Evolutionary conservation across 228 moss, liverwort and hornwort species (phyloP).

Genomic region (Sphagnum magellanicum): DNA sequence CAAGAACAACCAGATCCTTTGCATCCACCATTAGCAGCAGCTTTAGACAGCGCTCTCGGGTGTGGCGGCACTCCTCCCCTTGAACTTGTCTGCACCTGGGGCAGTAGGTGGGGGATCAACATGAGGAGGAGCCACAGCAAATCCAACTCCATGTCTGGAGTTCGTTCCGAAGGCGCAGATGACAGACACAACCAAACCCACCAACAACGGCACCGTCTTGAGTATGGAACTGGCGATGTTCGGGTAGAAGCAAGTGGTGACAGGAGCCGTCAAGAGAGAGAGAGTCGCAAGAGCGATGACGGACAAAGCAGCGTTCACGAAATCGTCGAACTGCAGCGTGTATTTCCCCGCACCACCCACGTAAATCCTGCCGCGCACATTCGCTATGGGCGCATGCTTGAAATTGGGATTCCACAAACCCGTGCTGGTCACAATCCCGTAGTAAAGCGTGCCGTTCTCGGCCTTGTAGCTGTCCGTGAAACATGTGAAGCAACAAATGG

Average conservation of each 20-base stretch:
- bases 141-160: slow-evolving; percentile 57
- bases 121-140: slow-evolving; percentile 6
- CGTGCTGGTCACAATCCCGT: slow-evolving; percentile 54
- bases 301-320: slow-evolving; percentile 37
- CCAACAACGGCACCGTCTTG: slow-evolving; percentile 55
- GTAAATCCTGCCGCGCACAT: slow-evolving; percentile 28
- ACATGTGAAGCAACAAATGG: slow-evolving; percentile 9
- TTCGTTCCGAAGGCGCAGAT: slow-evolving; percentile 48
- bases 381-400: slow-evolving; percentile 16
- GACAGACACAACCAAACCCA: slow-evolving; percentile 33
- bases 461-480: slow-evolving; percentile 26
- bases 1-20: too few relatives aligned
- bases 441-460: slow-evolving; percentile 26
- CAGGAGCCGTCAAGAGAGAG: slow-evolving; percentile 41
- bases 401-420: slow-evolving; percentile 58
- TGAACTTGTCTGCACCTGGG: too few relatives aligned
- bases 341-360: slow-evolving; percentile 22
- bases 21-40: too few relatives aligned
- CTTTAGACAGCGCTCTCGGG: too few relatives aligned
- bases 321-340: slow-evolving; percentile 24
- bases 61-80: too few relatives aligned
- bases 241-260: slow-evolving; percentile 38
- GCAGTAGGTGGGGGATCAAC: too few relatives aligned
- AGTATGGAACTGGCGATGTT: slow-evolving; percentile 18
- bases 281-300: slow-evolving; percentile 41